Evolutionary conservation across 345 rosid genomes (phyloP).

Genomic region (Brassica napus): Da-Ae NC_063438.1:25799501-25800000

Average conservation of each 20-base stretch:
- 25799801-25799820: neutral
- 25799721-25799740: conserved; percentile 88
- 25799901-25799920: conserved; percentile 71
- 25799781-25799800: neutral
- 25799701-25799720: conserved; percentile 89
- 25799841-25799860: conserved; percentile 94
- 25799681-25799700: conserved; percentile 92
- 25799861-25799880: conserved; percentile 97
- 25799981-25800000: conserved; percentile 45
- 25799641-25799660: conserved; percentile 26
- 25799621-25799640: neutral
- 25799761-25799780: neutral
- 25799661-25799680: conserved; percentile 97
- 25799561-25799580: conserved; percentile 85
- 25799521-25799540: conserved; percentile 97
- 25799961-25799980: neutral
- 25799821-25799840: conserved; percentile 74
- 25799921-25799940: conserved; percentile 9
- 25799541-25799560: conserved; percentile 94
- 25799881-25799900: conserved; percentile 96
- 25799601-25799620: neutral
- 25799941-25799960: neutral
- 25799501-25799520: conserved; percentile 85
- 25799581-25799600: conserved; percentile 50
- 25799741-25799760: conserved; percentile 90